Conservation (phyloP, 148 eudicot species). For the Heliamphora exappendiculata region DNA sequence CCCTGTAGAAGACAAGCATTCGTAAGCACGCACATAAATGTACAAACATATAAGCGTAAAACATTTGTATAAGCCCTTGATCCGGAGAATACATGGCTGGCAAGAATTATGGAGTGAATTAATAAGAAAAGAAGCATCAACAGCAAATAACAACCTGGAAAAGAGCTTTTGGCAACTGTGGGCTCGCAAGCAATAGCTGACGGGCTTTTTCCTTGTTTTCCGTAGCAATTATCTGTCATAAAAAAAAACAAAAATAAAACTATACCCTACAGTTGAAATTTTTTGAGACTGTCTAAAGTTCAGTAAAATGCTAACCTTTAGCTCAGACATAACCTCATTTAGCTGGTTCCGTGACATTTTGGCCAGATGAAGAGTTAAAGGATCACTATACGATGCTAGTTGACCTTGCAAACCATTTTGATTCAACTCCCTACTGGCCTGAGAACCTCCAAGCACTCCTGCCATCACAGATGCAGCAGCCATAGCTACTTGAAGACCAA, state of each 20-base stretch:
- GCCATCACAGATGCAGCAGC: slow-evolving; percentile 86
- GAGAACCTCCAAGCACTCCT: slow-evolving; percentile 82
- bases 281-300: background rate
- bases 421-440: slow-evolving; percentile 37
- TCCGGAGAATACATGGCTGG: background rate
- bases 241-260: slow-evolving; percentile 12
- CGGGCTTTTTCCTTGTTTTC: slow-evolving; percentile 79
- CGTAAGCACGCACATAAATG: background rate
- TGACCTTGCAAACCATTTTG: slow-evolving; percentile 54
- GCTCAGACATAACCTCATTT: slow-evolving; percentile 59
- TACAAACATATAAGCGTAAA: background rate
- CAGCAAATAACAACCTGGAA: slow-evolving; percentile 54
- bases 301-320: slow-evolving; percentile 54
- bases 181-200: slow-evolving; percentile 62
- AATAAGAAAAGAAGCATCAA: slow-evolving; percentile 1
- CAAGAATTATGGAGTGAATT: background rate
- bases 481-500: slow-evolving; percentile 71
- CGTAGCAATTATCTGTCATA: slow-evolving; percentile 60
- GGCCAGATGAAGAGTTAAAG: slow-evolving; percentile 81
- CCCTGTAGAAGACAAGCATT: background rate
- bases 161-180: slow-evolving; percentile 73
- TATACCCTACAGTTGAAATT: background rate
- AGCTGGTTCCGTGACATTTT: slow-evolving; percentile 83
- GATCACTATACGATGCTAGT: slow-evolving; percentile 53
- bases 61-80: background rate